Evolutionary conservation across 116 monocot genomes (phyloP), one percentile per base, ranked within the genome.

Genomic region (Thalassia testudinum): DNA sequence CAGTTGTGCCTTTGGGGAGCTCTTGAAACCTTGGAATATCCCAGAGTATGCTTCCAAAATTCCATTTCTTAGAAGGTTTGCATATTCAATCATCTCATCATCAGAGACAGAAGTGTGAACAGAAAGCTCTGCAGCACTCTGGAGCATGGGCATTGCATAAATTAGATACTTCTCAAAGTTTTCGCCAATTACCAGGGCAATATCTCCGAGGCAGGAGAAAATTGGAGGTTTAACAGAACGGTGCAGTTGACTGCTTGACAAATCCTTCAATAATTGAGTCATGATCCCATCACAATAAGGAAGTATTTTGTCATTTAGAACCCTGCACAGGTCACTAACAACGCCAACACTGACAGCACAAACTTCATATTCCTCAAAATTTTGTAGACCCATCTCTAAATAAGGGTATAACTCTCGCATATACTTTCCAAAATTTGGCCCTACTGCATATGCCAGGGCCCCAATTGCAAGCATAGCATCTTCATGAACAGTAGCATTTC

Each of bases 31-130:
- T n/a, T n/a, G n/a, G n/a, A 73, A 66, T 28, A 73, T 73, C 15
- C 73, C 66, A 43, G 73, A 73, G 52, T 73, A 73, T 21, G 73
- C 73, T 52, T 73, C 73, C 51, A 73, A 51, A 16, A 73, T 73
- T 28, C 73, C 73, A 51, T 66, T 73, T n/a, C n/a, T n/a, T n/a
- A n/a, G n/a, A n/a, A n/a, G n/a, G n/a, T n/a, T n/a, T n/a, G n/a
- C n/a, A n/a, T n/a, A n/a, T n/a, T n/a, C n/a, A n/a, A n/a, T n/a
- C n/a, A n/a, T n/a, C n/a, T n/a, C n/a, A n/a, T n/a, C 67, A 57
- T 67, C 73, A 21, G 50, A 28, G 21, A 25, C 25, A 19, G 57
- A 67, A 17, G 55, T 24, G 58, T 45, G 54, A 34, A 37, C 56
- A 20, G 62, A 56, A 17, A 73, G 61, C 43, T 73, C 73, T 55